phyloP scores from a whole-genome alignment of 2,329 filamentous ascomycete species.

The Pseudophaeomoniella oleicola region DNA sequence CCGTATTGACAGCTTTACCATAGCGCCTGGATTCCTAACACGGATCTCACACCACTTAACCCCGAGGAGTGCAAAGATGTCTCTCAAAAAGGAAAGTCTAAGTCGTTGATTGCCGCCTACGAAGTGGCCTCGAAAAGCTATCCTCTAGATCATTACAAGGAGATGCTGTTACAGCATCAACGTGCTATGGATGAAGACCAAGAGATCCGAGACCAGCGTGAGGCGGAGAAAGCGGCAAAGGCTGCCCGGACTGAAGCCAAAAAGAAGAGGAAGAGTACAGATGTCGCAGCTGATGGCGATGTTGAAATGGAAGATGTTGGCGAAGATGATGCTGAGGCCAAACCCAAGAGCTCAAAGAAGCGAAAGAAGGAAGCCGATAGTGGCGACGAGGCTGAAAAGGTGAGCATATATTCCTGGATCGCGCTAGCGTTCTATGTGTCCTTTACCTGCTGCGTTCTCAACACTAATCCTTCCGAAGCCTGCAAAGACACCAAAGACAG shows the following conservation, averaged over 20 bases:
- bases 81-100: conserved; percentile 61
- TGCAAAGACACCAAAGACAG: conserved; percentile 50
- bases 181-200: conserved; percentile 39
- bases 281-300: conserved; percentile 30
- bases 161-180: conserved; percentile 49
- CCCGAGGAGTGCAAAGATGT: conserved; percentile 54
- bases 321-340: conserved; percentile 33
- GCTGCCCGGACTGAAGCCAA: conserved; percentile 27
- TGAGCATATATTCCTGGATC: conserved; percentile 19
- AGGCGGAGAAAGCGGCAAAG: conserved; percentile 42
- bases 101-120: conserved; percentile 66
- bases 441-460: conserved; percentile 1
- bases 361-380: conserved; percentile 58
- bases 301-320: conserved; percentile 30
- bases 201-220: conserved; percentile 51
- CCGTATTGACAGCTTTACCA: conserved; percentile 8
- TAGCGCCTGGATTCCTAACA: conserved; percentile 87
- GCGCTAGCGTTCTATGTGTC: neutral
- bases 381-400: conserved; percentile 58
- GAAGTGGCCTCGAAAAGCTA: conserved; percentile 64
- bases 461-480: conserved; percentile 25
- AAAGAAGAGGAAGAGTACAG: conserved; percentile 30
- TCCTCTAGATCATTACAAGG: conserved; percentile 69
- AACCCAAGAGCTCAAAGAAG: conserved; percentile 53
- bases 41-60: conserved; percentile 63